These are phyloP conservation scores for Linum lewisii DNA, from an alignment of 345 rosid species.

Conservation along the genomic window DNA sequence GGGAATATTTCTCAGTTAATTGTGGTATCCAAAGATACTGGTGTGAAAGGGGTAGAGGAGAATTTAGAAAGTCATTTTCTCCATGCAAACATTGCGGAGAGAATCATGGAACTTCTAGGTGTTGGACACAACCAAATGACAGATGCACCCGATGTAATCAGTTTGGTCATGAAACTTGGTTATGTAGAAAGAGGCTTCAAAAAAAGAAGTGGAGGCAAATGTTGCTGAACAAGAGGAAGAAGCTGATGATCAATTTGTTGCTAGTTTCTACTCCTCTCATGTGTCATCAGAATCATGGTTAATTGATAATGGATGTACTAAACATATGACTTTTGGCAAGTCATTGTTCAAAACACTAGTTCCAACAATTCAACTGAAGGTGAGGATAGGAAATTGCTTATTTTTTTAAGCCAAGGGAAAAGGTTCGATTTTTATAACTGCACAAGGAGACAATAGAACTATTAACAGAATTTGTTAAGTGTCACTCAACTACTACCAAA, in stretches of 20 bases:
- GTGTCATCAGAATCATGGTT: not conserved
- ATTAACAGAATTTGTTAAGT: conserved; percentile 12
- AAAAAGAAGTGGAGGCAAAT: not conserved
- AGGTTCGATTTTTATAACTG: not conserved
- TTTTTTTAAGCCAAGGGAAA: not conserved
- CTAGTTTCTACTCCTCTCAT: not conserved
- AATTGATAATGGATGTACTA: not conserved
- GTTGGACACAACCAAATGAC: not conserved
- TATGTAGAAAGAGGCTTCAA: not conserved
- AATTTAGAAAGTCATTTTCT: not conserved
- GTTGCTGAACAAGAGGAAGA: not conserved
- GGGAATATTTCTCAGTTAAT: not conserved
- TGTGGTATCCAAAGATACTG: not conserved
- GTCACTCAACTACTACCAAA: conserved; percentile 9
- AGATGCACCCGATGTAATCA: not conserved
- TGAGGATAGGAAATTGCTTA: not conserved
- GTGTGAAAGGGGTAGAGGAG: too few relatives aligned
- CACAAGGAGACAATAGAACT: not conserved
- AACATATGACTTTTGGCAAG: not conserved
- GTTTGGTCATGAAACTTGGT: too few relatives aligned
- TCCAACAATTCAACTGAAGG: too few relatives aligned
- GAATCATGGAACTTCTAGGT: not conserved
- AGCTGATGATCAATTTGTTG: not conserved
- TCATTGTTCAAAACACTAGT: not conserved
- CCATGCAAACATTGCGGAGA: not conserved